Conservation (phyloP, 2,329 filamentous ascomycete species). For the Botrytis tulipae region DNA sequence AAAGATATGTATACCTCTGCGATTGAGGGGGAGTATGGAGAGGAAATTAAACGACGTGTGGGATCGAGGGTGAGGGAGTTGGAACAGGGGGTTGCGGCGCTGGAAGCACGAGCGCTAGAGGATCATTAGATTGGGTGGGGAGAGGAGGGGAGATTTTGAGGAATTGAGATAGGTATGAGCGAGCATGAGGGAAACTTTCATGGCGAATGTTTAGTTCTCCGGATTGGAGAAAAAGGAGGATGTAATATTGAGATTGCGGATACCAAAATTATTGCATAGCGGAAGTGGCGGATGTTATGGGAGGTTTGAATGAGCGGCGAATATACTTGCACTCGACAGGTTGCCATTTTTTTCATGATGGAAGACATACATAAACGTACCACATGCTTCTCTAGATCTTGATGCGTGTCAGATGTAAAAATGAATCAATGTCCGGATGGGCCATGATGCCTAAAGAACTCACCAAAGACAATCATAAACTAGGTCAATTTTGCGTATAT, state of each 20-base stretch:
- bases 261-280: background rate
- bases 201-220: background rate
- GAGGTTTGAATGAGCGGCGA: background rate
- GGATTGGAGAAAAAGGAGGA: background rate
- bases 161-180: background rate
- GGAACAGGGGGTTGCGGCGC: conserved; percentile 43
- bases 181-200: background rate
- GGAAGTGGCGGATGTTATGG: background rate
- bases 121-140: conserved; percentile 28
- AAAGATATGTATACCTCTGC: conserved; percentile 37
- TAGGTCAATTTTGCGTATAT: background rate
- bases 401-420: background rate
- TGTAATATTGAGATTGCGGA: background rate
- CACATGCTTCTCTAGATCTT: background rate
- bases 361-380: background rate
- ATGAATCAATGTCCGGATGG: background rate
- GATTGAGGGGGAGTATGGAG: conserved; percentile 40
- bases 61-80: conserved; percentile 47
- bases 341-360: background rate
- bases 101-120: conserved; percentile 43
- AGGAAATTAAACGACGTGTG: conserved; percentile 45
- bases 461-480: background rate
- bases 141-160: too few species aligned
- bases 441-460: background rate
- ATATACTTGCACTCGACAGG: background rate